Percentiles rank a stretch among this genome's conserved stretches.
phyloP scores from a whole-genome alignment of 305 asterid species.

The Fraxinus platypoda region DNA sequence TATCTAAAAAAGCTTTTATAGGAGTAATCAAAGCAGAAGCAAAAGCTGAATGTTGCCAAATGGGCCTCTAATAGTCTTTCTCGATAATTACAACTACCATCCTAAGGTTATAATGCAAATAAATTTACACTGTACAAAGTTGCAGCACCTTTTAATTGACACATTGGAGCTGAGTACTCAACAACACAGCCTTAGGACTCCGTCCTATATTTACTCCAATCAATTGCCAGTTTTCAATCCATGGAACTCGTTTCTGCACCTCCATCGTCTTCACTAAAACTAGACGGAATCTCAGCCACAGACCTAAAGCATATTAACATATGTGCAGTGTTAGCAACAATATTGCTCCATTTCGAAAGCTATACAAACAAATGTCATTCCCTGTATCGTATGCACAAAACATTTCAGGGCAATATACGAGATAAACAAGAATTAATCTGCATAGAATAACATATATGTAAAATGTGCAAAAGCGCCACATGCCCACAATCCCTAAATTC shows the following conservation, averaged over 20 bases:
- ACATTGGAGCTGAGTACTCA: not conserved
- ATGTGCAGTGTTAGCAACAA: not conserved
- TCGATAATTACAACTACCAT: not conserved
- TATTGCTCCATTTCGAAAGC: not conserved
- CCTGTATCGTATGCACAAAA: not conserved
- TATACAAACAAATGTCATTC: not conserved
- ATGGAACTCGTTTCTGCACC: conserved; percentile 63
- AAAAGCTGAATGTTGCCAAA: not conserved
- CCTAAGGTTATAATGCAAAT: conserved; percentile 24
- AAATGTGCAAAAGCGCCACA: not conserved
- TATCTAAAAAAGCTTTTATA: not conserved
- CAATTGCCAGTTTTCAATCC: conserved; percentile 33
- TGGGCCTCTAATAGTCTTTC: not conserved
- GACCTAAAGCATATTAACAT: conserved; percentile 28
- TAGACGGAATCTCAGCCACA: conserved; percentile 52
- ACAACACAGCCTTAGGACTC: not conserved
- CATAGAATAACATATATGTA: not conserved
- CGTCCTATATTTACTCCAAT: conserved; percentile 5
- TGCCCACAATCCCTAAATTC: not conserved
- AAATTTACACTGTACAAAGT: conserved; percentile 29
- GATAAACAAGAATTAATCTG: not conserved
- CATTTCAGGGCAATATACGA: not conserved
- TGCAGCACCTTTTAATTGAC: conserved; percentile 8
- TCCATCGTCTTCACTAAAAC: conserved; percentile 65
- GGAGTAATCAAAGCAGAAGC: not conserved